Conservation (phyloP, 768 basidiomycete genomes). For the Clathrus columnatus region DNA sequence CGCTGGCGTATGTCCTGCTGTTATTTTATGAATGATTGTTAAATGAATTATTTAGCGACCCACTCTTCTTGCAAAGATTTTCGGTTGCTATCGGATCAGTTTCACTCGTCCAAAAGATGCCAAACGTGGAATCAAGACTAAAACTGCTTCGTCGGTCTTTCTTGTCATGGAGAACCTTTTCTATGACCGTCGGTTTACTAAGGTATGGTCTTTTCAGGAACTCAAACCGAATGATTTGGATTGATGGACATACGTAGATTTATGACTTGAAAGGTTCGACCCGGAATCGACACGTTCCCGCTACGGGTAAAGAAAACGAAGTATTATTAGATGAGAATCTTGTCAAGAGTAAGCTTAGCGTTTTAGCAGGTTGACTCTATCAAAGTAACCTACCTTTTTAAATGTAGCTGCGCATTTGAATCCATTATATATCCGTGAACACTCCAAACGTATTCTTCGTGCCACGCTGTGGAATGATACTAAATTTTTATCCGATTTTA, state of each 20-base stretch:
- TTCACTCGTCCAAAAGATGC: conserved; percentile 76
- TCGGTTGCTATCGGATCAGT: conserved; percentile 92
- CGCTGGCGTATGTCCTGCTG: conserved; percentile 51
- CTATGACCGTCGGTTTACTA: conserved; percentile 84
- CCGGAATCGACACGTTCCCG: conserved; percentile 85
- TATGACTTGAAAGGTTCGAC: conserved; percentile 97
- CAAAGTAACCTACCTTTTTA: conserved; percentile 11
- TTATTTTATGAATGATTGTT: conserved; percentile 4
- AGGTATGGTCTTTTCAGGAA: conserved; percentile 44
- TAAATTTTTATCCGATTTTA: conserved; percentile 87
- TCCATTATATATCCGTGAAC: conserved; percentile 94
- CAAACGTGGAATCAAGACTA: conserved; percentile 47
- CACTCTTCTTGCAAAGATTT: conserved; percentile 90
- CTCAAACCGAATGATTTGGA: too few species aligned
- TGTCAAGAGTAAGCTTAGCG: conserved; percentile 64
- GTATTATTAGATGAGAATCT: conserved; percentile 96
- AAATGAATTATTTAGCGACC: conserved; percentile 52
- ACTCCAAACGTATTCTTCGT: conserved; percentile 86
- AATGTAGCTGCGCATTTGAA: conserved; percentile 66
- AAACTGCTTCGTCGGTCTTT: conserved; percentile 87
- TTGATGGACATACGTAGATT: conserved; percentile 41
- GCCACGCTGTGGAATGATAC: conserved; percentile 92
- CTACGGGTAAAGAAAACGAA: conserved; percentile 85
- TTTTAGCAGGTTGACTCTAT: not conserved
- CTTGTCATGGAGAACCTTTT: conserved; percentile 98